A percentile compares a stretch with the other conserved stretches of the same genome.
These are phyloP conservation scores for Sicyos edulis DNA, from an alignment of 306 rosid species.

Conservation along the genomic window DNA sequence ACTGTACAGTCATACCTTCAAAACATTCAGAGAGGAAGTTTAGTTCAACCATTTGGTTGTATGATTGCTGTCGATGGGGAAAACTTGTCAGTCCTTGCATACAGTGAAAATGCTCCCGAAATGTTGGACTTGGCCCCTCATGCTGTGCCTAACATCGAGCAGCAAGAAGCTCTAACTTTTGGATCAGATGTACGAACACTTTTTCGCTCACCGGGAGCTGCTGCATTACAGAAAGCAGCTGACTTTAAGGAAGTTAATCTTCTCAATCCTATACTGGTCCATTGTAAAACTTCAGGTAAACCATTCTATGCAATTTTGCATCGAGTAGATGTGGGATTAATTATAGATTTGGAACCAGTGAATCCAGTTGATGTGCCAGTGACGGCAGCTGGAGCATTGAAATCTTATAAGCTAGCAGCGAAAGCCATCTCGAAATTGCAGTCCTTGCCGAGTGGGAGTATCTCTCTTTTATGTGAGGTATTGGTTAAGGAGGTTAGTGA, in stretches of 20 bases:
- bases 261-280: slow-evolving; percentile 39
- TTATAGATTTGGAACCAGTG: slow-evolving; percentile 42
- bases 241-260: slow-evolving; percentile 34
- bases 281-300: slow-evolving; percentile 37
- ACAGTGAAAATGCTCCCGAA: slow-evolving; percentile 39
- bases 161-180: slow-evolving; percentile 36
- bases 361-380: slow-evolving; percentile 37
- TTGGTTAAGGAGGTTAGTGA: slow-evolving; percentile 41
- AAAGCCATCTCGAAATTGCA: slow-evolving; percentile 45
- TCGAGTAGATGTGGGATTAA: slow-evolving; percentile 33
- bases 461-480: slow-evolving; percentile 32
- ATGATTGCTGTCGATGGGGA: slow-evolving; percentile 34
- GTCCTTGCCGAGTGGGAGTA: slow-evolving; percentile 34
- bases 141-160: slow-evolving; percentile 39
- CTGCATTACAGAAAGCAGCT: slow-evolving; percentile 40
- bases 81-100: slow-evolving; percentile 35
- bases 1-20: slow-evolving; percentile 37
- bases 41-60: slow-evolving; percentile 43
- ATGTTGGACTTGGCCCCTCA: slow-evolving; percentile 46
- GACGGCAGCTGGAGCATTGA: slow-evolving; percentile 42
- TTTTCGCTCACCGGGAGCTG: slow-evolving; percentile 34
- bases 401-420: slow-evolving; percentile 47
- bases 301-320: slow-evolving; percentile 46
- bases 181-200: slow-evolving; percentile 36
- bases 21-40: slow-evolving; percentile 36